Base-by-base conservation (phyloP, 108 stramenopile genomes). In the Stephanodiscus minutulus region DNA sequence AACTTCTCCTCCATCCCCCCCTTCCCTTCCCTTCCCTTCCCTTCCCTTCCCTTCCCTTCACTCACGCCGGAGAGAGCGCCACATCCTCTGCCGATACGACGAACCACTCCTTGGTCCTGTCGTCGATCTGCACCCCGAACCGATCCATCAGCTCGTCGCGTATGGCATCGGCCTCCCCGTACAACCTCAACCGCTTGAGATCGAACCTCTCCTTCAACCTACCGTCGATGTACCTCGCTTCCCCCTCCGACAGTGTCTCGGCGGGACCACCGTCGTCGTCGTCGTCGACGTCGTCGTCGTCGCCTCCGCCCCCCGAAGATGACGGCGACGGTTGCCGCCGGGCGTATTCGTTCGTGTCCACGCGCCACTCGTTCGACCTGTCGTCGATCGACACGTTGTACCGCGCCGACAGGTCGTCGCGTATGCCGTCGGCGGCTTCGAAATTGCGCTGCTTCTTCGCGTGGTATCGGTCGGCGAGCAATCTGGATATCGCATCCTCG, bases 371-470 rank as follows among this genome's bases (percentile, higher is more conserved):
- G 35, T 43, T 61, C 11, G 50, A 69, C 20, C 58, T 64, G 43
- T 83, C 82, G 53, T 85, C 82, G 55, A 87, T 77, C 27, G 11
- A 66, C 22, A 83, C 56, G 27, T 55, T 55, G 63, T 72, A 85
- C 33, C 10, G 39, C 5, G 57, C 28, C n/a, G 35, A 55, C 15
- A 87, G 66, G 0, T 69, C 43, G 58, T 71, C 75, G n/a, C 82
- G 69, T 50, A 81, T 77, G 5, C 54, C 76, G 66, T 83, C 84
- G 7, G 82, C 84, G 7, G 54, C 48, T 13, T 61, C 74, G 60
- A 66, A 82, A n/a, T 85, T 54, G 1, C 66, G 66, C 47, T 75
- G 33, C 18, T 64, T 70, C 68, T 81, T 79, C 15, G 69, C 73
- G 18, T 76, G 48, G 37, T 66, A 55, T 15, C 86, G 77, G 31